Evolutionary conservation across 805 yeast genomes (phyloP).

Genomic region (Teunomyces kruisii): DNA sequence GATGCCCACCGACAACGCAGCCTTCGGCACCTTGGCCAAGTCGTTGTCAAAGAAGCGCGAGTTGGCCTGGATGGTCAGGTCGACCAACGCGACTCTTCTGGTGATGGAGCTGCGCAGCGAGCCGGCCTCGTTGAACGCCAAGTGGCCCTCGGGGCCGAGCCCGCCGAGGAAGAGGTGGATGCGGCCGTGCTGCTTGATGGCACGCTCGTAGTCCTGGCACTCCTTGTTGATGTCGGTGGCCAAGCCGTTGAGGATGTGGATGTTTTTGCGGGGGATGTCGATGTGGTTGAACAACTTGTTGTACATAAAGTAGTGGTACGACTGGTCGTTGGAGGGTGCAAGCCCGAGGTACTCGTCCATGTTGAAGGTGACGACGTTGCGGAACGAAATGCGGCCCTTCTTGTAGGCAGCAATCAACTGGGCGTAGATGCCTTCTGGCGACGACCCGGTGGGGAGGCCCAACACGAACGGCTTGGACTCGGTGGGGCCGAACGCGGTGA

Average conservation of each 20-base stretch:
- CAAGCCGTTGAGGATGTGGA: conserved; percentile 55
- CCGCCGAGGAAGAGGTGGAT: conserved; percentile 59
- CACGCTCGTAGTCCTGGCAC: conserved; percentile 48
- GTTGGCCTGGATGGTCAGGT: conserved; percentile 53
- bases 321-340: conserved; percentile 46
- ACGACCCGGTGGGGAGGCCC: conserved; percentile 63
- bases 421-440: conserved; percentile 56
- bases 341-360: conserved; percentile 62
- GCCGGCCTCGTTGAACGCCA: conserved; percentile 61
- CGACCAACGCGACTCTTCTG: conserved; percentile 46
- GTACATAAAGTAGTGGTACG: conserved; percentile 59
- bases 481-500: conserved; percentile 47
- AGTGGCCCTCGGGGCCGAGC: conserved; percentile 60
- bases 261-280: conserved; percentile 51
- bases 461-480: conserved; percentile 48
- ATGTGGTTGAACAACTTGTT: conserved; percentile 55
- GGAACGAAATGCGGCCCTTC: conserved; percentile 43
- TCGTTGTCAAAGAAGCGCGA: conserved; percentile 52
- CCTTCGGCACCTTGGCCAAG: conserved; percentile 46
- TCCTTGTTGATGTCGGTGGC: conserved; percentile 45
- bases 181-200: conserved; percentile 47
- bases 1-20: conserved; percentile 56
- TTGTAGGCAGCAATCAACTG: conserved; percentile 45
- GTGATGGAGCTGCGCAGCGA: conserved; percentile 46
- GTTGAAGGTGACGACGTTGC: conserved; percentile 57